Conservation (phyloP, 2,329 filamentous ascomycete genomes). For the Aureobasidium sp. region DNA sequence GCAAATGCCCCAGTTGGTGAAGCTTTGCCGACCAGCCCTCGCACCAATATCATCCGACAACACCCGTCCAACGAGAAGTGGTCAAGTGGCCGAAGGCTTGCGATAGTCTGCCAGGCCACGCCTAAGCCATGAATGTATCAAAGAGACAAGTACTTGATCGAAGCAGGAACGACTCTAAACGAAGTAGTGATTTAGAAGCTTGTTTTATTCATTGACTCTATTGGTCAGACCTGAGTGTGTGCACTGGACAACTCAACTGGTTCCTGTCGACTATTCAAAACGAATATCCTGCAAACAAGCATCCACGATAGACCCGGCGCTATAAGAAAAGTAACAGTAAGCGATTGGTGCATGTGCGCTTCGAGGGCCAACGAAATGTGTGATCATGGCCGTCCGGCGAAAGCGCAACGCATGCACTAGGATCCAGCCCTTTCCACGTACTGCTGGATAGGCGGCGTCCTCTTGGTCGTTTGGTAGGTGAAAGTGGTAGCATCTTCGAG, state of each 20-base stretch:
- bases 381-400: neutral
- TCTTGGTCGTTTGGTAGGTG: neutral
- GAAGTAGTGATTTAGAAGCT: neutral
- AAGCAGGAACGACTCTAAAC: too few relatives aligned
- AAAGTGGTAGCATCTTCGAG: neutral
- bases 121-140: neutral
- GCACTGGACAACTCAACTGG: neutral
- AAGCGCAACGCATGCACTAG: neutral
- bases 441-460: neutral
- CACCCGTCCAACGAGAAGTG: neutral
- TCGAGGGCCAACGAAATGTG: neutral
- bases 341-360: neutral
- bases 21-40: neutral
- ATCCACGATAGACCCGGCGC: neutral
- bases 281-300: neutral
- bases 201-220: neutral
- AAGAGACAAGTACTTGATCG: neutral
- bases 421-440: neutral
- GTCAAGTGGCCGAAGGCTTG: neutral
- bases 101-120: neutral
- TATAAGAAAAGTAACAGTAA: neutral
- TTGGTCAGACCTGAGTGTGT: neutral
- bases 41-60: neutral
- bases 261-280: neutral
- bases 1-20: neutral